phyloP scores from a whole-genome alignment of 805 yeast species.

The Wickerhamiella slavikovae region DNA sequence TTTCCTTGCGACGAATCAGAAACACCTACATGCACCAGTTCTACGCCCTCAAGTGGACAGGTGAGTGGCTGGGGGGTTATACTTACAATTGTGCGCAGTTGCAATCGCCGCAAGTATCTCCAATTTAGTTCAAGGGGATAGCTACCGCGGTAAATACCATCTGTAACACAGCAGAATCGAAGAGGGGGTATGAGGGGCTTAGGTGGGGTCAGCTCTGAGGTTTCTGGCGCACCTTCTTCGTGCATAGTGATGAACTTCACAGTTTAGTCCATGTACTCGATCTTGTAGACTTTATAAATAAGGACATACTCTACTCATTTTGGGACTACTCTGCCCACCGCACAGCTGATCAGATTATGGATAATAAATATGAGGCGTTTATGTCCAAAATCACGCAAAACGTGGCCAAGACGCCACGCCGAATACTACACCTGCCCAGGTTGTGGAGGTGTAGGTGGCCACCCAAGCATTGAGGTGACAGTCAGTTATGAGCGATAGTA shows the following conservation, averaged over 20 bases:
- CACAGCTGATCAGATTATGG: background rate
- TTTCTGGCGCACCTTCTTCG: background rate
- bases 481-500: no score
- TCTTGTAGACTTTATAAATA: background rate
- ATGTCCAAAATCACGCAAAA: no score
- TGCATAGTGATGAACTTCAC: no score
- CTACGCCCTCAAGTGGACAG: conserved; percentile 39
- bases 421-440: no score
- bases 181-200: conserved; percentile 29
- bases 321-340: background rate
- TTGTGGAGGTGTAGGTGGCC: no score
- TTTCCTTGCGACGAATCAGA: conserved; percentile 26
- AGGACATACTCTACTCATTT: background rate
- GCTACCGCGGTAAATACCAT: conserved; percentile 61
- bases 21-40: conserved; percentile 42
- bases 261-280: background rate
- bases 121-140: conserved; percentile 63
- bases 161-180: conserved; percentile 50
- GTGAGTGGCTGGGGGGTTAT: conserved; percentile 49
- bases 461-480: no score
- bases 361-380: no score
- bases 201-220: background rate
- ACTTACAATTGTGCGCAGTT: conserved; percentile 53
- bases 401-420: no score
- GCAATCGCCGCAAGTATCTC: conserved; percentile 42